Conservation (phyloP, 179 eudicot genomes). For the Spinacia oleracea region DNA sequence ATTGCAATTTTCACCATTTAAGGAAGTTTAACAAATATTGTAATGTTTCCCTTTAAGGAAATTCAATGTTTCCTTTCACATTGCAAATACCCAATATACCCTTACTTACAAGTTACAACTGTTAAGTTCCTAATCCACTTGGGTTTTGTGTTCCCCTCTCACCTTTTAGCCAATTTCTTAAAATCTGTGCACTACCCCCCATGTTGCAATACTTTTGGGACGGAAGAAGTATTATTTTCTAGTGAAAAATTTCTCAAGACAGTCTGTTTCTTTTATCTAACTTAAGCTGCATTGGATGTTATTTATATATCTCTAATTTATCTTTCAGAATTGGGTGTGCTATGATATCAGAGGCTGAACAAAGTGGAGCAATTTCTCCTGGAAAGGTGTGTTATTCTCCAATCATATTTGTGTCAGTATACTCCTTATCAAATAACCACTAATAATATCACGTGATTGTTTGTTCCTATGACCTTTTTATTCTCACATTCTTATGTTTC, state of each 20-base stretch:
- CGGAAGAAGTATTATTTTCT: not conserved
- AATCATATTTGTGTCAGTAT: not conserved
- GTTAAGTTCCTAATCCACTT: no score
- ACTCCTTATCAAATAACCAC: not conserved
- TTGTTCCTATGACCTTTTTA: slow-evolving; percentile 12
- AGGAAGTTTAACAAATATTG: no score
- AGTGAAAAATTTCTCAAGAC: not conserved
- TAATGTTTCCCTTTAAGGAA: no score
- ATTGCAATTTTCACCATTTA: no score
- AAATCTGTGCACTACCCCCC: no score
- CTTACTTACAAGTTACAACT: no score
- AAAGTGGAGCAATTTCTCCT: slow-evolving; percentile 62
- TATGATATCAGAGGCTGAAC: slow-evolving; percentile 69
- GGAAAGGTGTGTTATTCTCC: slow-evolving; percentile 48
- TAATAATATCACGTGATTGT: not conserved
- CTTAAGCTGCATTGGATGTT: slow-evolving; percentile 5
- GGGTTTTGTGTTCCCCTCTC: no score
- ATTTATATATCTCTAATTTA: slow-evolving; percentile 19
- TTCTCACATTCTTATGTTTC: slow-evolving; percentile 14
- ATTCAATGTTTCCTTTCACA: no score
- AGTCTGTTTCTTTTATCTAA: not conserved
- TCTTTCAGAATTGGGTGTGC: slow-evolving; percentile 55
- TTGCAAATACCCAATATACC: no score
- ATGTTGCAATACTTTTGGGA: no score
- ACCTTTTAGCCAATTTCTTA: no score